Conservation (phyloP, 129 eudicot genomes). For the Centrapalus pauciflorus region DNA sequence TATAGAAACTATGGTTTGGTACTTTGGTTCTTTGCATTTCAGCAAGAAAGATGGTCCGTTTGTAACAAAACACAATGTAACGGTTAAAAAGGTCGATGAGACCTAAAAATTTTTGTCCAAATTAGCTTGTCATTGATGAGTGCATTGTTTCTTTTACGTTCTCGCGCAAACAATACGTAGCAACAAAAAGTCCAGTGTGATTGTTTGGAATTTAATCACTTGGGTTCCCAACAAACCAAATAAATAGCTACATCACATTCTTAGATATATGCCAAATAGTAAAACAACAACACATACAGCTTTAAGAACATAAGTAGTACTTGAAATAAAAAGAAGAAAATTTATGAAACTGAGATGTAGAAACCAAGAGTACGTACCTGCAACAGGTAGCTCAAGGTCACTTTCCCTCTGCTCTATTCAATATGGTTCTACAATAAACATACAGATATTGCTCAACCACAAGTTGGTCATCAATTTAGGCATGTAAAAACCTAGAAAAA, state of each 20-base stretch:
- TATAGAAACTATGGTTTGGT: no score
- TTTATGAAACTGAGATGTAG: not conserved
- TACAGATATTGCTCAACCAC: conserved; percentile 1
- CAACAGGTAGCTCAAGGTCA: not conserved
- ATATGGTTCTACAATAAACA: conserved; percentile 4
- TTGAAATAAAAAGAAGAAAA: no score
- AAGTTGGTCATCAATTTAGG: not conserved
- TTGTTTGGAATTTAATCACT: not conserved
- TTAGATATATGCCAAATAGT: not conserved
- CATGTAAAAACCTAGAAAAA: no score
- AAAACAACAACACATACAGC: not conserved
- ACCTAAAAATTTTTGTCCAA: no score
- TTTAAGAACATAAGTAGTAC: not conserved
- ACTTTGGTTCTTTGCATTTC: not conserved
- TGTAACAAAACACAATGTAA: not conserved
- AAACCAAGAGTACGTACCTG: not conserved
- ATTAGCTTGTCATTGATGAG: not conserved
- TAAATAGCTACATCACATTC: not conserved
- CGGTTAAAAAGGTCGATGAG: not conserved
- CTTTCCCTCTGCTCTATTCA: not conserved
- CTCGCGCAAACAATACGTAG: not conserved
- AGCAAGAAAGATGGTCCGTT: not conserved
- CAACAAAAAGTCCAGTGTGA: no score
- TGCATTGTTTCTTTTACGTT: not conserved
- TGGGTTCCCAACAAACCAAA: not conserved